These are phyloP conservation scores for Globisporangium acanthophoron DNA, from an alignment of 352 stramenopile genomes.

Conservation along the genomic window DNA sequence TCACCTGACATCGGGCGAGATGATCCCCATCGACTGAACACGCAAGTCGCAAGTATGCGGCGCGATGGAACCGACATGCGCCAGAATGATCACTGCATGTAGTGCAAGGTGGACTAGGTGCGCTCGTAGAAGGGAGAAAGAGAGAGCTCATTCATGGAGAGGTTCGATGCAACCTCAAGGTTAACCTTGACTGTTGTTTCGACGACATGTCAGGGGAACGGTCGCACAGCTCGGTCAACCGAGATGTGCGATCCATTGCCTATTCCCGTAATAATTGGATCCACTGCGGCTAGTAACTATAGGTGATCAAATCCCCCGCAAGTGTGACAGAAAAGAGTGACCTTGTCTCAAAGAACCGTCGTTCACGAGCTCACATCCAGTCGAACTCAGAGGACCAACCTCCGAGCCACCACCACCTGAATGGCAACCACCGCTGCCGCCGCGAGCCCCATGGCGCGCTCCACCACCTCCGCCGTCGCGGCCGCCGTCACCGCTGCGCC, in stretches of 20 bases:
- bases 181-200: too few relatives aligned
- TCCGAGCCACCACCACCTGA: not conserved
- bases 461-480: conserved; percentile 5
- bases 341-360: not conserved
- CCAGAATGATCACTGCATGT: too few relatives aligned
- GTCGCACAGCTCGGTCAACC: too few relatives aligned
- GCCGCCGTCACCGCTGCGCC: conserved; percentile 1
- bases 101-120: too few relatives aligned
- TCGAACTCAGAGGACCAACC: not conserved
- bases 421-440: conserved; percentile 11
- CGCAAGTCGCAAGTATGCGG: too few relatives aligned
- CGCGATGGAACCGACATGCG: too few relatives aligned
- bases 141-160: too few relatives aligned
- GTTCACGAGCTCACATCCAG: not conserved
- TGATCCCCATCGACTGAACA: too few relatives aligned
- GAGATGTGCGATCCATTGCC: not conserved
- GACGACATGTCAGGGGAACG: too few relatives aligned
- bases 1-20: too few relatives aligned
- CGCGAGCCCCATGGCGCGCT: conserved; percentile 11
- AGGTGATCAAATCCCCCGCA: not conserved
- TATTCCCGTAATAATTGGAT: not conserved
- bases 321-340: not conserved
- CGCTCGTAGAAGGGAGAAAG: too few relatives aligned
- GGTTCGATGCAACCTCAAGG: too few relatives aligned
- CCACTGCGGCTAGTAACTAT: not conserved